These are phyloP conservation scores for Lecanicillium sp. DNA, from an alignment of 2,329 filamentous ascomycete species.

Conservation along the genomic window DNA sequence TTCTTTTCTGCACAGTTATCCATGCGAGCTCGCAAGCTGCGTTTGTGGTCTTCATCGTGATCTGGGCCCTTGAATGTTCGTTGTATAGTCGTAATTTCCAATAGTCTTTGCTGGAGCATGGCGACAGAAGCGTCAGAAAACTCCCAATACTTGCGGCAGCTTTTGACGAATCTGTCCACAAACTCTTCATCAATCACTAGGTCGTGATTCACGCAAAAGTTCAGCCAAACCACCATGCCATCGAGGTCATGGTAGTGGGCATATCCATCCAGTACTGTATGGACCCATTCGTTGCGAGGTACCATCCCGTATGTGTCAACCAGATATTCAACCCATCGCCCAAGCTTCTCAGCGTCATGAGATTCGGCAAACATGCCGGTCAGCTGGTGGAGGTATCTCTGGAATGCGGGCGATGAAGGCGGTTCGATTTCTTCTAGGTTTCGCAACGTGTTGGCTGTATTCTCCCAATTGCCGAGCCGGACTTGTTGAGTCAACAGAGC, in stretches of 20 bases:
- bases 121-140: slow-evolving; percentile 1
- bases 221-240: slow-evolving; percentile 26
- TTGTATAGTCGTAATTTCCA: neutral
- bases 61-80: neutral
- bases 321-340: slow-evolving; percentile 24
- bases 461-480: neutral
- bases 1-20: neutral
- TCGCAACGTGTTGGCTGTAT: neutral
- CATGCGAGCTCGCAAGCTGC: neutral
- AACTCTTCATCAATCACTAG: slow-evolving; percentile 25
- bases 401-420: neutral
- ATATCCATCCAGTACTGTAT: slow-evolving; percentile 26
- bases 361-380: slow-evolving; percentile 19
- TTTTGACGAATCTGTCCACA: slow-evolving; percentile 20
- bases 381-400: neutral
- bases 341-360: slow-evolving; percentile 23
- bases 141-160: slow-evolving; percentile 8
- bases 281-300: slow-evolving; percentile 24
- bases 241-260: slow-evolving; percentile 25
- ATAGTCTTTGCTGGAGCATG: neutral
- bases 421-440: neutral
- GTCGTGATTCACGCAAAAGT: slow-evolving; percentile 26
- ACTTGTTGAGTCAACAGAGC: slow-evolving; percentile 6
- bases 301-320: slow-evolving; percentile 22
- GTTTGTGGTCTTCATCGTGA: neutral